Conservation (phyloP, 805 yeast genomes). For the Ogataea saltuana region DNA sequence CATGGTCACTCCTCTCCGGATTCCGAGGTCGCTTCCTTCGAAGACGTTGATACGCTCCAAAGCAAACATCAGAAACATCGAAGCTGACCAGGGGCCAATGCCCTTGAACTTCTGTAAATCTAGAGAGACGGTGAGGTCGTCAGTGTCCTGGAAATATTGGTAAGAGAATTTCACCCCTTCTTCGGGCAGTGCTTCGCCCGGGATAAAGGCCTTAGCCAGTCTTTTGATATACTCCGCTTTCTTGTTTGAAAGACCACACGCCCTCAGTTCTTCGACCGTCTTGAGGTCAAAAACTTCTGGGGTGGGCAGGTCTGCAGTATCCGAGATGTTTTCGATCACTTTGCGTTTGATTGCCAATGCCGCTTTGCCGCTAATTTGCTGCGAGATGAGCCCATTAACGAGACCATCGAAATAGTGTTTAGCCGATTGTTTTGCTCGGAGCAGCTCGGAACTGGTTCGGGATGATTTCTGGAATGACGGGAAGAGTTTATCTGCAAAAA, state of each 20-base stretch:
- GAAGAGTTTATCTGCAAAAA: constrained; percentile 11
- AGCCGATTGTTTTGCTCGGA: constrained; percentile 8
- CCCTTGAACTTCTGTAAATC: constrained; percentile 52
- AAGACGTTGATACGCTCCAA: constrained; percentile 68
- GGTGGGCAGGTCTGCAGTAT: constrained; percentile 44
- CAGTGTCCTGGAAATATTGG: constrained; percentile 20
- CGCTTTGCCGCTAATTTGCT: constrained; percentile 80
- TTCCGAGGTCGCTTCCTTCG: constrained; percentile 78
- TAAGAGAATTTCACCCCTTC: constrained; percentile 19
- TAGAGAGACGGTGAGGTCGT: constrained; percentile 16
- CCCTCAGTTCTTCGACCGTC: constrained; percentile 50
- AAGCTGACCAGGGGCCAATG: constrained; percentile 83
- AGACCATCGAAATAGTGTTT: constrained; percentile 43
- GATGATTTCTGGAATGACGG: constrained; percentile 6
- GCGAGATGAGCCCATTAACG: constrained; percentile 57
- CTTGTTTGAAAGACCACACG: constrained; percentile 66
- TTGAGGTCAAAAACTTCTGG: constrained; percentile 48
- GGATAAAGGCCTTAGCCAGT: constrained; percentile 52
- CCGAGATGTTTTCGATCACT: constrained; percentile 17
- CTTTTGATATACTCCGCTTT: constrained; percentile 65
- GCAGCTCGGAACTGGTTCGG: constrained; percentile 1
- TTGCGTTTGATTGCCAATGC: constrained; percentile 62
- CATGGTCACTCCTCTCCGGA: constrained; percentile 74
- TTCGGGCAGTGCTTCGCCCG: constrained; percentile 21
- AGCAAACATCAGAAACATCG: constrained; percentile 80